Base-by-base conservation (phyloP, 2,329 filamentous ascomycete species). In the Lasiodiplodia gonubiensis region DNA sequence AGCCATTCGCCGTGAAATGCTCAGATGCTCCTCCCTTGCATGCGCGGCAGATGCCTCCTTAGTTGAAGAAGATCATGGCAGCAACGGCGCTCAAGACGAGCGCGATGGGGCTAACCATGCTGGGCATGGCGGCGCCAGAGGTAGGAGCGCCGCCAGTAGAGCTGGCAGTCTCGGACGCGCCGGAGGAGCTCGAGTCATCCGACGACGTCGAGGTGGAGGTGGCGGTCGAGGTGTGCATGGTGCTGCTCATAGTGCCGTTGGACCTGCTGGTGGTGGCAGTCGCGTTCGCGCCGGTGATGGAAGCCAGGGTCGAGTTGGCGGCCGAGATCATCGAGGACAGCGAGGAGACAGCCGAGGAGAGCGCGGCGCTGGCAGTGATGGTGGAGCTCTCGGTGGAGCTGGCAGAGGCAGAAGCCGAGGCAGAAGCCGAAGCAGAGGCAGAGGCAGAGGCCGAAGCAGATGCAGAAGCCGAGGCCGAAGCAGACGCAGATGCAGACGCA, bases 361-460 rank as follows among this genome's bases (percentile, higher is more conserved):
- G 74, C 70, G 71, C 73, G 68, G 69, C 73, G 68, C 66, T 65
- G 70, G 52, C 75, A 73, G 78, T 70, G 72, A 78, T 69, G 68
- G 73, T 66, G 54, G 74, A 71, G 64, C 73, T 71, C 67, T 70
- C 60, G 67, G 74, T n/a, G 4, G 70, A 67, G n/a, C 68, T 67
- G 55, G 4, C 74, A 68, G 60, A 73, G 65, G 37, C 71, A 71
- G 37, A 68, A 67, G 54, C 72, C 68, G 53, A 75, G 66, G 37
- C 72, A 70, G 25, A 74, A 74, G 39, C 72, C 37, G 77, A 75
- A 48, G 86, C 73, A 37, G 10, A 55, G 25, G 69, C 53, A 23
- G 75, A 71, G 48, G 74, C 73, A 74, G 89, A 80, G 39, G 81
- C 81, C 55, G 82, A 78, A 51, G 25, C 73, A 74, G 48, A 71